Base-by-base conservation (phyloP, 495 filamentous ascomycete species). In the Rostrohypoxylon terebratum region DNA sequence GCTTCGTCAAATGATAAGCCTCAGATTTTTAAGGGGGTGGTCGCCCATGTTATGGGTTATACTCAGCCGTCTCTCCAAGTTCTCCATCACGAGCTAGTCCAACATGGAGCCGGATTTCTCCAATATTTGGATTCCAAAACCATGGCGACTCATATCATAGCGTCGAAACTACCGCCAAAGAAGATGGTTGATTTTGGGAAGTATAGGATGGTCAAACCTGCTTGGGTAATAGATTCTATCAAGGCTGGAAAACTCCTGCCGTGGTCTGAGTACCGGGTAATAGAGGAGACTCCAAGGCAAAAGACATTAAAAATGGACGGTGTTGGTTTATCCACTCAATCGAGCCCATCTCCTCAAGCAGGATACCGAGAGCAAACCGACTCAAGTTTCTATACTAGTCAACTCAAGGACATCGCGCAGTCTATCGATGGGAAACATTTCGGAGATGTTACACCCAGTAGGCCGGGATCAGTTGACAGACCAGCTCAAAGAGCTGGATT, bases 81-180 rank as follows among this genome's bases (percentile, higher is more conserved):
- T 70, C 85, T 99, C 8, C 94, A 96, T 77, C 87, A 84, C 42
- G 84, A 97, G 21, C 90, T 98, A 44, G 94, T 98, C 38, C 89
- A 88, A 70, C 89, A 98, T 88, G 95, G 96, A 11, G 96, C 94
- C 25, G 93, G 91, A 1, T 98, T 97, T 75, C 87, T 96, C 59
- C 95, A 98, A 77, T 97, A 98, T 77, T 84, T 98, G n/a, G 93
- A 96, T 77, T 90, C 90, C 38, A 98, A 98, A 83, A 98, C 94
- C 0, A 88, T 89, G 72, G 93, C 94, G 0, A 99, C 96, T 1
- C 96, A 98, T 78, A 96, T 99, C 74, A 94, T 99, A 75, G 94
- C 95, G 4, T 93, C 92, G 50, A 90, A 89, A 60, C 85, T 99
- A 36, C 95, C 96, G 1, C 93, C 92, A 0, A 98, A 97, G 84